Base-by-base conservation (phyloP, 805 yeast species). In the Candida boidinii region DNA sequence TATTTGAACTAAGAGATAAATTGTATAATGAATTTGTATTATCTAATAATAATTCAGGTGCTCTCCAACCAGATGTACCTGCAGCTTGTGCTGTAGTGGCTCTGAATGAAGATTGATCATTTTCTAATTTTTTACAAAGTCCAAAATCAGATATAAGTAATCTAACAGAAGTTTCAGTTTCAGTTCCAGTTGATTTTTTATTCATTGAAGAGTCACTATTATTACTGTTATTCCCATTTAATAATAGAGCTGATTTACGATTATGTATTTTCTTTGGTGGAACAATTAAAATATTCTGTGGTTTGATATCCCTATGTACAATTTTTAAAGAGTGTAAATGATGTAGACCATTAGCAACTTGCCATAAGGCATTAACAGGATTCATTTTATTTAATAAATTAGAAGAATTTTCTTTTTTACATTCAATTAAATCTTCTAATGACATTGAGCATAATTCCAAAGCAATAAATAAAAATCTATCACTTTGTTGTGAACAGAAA, bases 31-130 rank as follows among this genome's bases (percentile, higher is more conserved):
- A 34, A 19, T 60, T 54, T 9, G 44, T 33, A 16, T 54, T 65
- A 27, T 66, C 72, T 17, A 70, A 53, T 23, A 85, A 57, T 22
- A 85, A 55, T 48, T 92, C 98, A 0, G 98, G 98, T 0, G 99
- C 97, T 45, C 96, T 71, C 98, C 98, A 92, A 3, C 99, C 99
- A 4, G 92, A 74, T 0, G 98, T 92, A 2, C 98, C 98, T 1
- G 96, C 95, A 14, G 94, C 94, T 47, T 86, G 79, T 22, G 85
- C 87, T 0, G 92, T 79, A 1, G 95, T 90, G 0, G 96, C 95
- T 40, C 90, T 70, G 55, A 90, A 90, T 2, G 95, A 84, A 2
- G 95, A 82, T 55, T 92, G 96, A 45, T 87, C 97, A 12, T 78
- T 74, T 40, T 92, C 98, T 32, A 92, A 61, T 49, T 82, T 83